phyloP scores from a whole-genome alignment of 192 early-diverging fungal genomes.

The Gamsiella multidivaricata region DNA sequence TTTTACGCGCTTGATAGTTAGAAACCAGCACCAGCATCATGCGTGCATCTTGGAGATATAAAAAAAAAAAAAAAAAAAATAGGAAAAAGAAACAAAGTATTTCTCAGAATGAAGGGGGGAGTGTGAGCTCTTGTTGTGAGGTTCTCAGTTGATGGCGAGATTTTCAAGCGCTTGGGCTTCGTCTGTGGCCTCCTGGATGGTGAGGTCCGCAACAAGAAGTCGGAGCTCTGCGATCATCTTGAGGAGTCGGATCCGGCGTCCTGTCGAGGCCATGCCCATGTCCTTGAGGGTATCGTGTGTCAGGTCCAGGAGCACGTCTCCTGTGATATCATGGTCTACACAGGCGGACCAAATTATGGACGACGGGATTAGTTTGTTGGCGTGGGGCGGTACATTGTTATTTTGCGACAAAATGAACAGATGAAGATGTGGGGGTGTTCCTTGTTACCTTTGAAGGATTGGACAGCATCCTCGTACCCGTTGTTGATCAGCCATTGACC shows the following conservation, averaged over 20 bases:
- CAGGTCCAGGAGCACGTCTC: conserved; percentile 84
- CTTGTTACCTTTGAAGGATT: conserved; percentile 40
- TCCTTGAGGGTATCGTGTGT: conserved; percentile 85
- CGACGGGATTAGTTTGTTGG: too few species aligned
- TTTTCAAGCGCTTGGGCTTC: conserved; percentile 10
- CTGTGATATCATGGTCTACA: conserved; percentile 82
- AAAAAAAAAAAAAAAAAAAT: conserved; percentile 1
- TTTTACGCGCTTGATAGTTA: too few species aligned
- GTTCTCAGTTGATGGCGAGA: conserved; percentile 27
- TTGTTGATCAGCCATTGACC: conserved; percentile 37
- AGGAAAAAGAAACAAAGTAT: neutral
- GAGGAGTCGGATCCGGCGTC: conserved; percentile 80
- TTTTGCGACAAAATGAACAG: neutral
- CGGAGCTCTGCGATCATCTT: conserved; percentile 50
- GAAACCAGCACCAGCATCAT: too few species aligned
- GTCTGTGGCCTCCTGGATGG: conserved; percentile 39
- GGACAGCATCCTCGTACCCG: conserved; percentile 34
- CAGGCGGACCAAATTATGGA: too few species aligned
- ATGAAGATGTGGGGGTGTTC: neutral
- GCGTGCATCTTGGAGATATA: too few species aligned
- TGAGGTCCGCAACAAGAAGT: conserved; percentile 30
- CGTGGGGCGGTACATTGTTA: too few species aligned
- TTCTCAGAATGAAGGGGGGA: neutral
- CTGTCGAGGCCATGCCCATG: conserved; percentile 81
- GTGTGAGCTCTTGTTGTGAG: neutral